Conservation (phyloP, 371 early-diverging fungal genomes). For the Mucor plumbeus region DNA sequence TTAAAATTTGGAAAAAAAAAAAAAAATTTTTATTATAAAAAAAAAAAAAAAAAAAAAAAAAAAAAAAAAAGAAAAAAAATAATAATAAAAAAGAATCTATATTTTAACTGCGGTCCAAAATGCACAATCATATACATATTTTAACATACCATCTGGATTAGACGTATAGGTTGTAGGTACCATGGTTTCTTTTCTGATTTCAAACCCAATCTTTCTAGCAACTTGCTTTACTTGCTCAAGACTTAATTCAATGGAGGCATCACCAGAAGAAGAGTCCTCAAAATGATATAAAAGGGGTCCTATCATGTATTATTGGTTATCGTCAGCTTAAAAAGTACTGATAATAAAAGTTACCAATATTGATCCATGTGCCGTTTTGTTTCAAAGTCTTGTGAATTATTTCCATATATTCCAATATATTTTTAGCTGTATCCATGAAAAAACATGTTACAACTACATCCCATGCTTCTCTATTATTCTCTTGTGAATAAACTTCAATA, state of each 20-base stretch:
- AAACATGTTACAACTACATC: slow-evolving; percentile 93
- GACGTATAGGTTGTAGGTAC: slow-evolving; percentile 37
- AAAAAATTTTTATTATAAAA: slow-evolving; percentile 28
- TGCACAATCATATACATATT: slow-evolving; percentile 77
- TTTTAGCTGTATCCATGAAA: slow-evolving; percentile 96
- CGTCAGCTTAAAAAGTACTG: neutral
- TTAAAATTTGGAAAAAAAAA: slow-evolving; percentile 75
- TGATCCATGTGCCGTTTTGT: slow-evolving; percentile 94
- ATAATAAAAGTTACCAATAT: slow-evolving; percentile 65
- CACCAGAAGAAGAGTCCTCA: slow-evolving; percentile 76
- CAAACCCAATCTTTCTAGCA: slow-evolving; percentile 74
- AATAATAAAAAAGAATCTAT: slow-evolving; percentile 5
- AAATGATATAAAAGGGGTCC: slow-evolving; percentile 95
- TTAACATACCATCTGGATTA: slow-evolving; percentile 82
- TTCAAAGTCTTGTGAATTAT: slow-evolving; percentile 77
- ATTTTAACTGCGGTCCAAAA: slow-evolving; percentile 64
- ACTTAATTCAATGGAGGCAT: slow-evolving; percentile 85
- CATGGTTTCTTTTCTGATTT: slow-evolving; percentile 62
- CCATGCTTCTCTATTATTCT: slow-evolving; percentile 72
- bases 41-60: too few species aligned
- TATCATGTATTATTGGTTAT: slow-evolving; percentile 5
- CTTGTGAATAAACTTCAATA: slow-evolving; percentile 78
- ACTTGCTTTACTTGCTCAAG: slow-evolving; percentile 81
- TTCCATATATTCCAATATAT: slow-evolving; percentile 86
- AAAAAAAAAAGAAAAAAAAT: too few species aligned